Conservation (phyloP, 352 stramenopile genomes). For the Pythium sukuiense region DNA sequence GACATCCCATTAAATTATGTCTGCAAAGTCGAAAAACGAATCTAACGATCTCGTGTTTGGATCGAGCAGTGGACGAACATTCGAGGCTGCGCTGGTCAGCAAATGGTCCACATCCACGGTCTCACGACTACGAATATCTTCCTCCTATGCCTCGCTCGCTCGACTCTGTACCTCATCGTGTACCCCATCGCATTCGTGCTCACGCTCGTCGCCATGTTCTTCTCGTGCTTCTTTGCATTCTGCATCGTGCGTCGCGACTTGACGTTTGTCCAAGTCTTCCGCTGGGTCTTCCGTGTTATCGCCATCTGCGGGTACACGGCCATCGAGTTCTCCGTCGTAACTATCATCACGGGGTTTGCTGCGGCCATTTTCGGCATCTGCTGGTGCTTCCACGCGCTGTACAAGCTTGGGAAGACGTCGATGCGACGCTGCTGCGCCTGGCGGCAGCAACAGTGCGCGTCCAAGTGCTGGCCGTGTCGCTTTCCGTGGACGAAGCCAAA, state of each 20-base stretch:
- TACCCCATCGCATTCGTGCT: conserved; percentile 23
- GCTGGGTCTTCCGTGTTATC: conserved; percentile 20
- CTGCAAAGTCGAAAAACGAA: too few relatives aligned
- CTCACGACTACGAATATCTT: conserved; percentile 15
- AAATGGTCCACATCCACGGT: conserved; percentile 30
- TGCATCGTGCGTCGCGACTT: conserved; percentile 14
- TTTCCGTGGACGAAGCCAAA: conserved; percentile 2
- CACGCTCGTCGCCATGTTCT: conserved; percentile 13
- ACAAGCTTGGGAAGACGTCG: conserved; percentile 23
- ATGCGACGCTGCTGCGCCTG: conserved; percentile 8
- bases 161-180: conserved; percentile 10
- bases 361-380: conserved; percentile 17
- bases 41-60: too few relatives aligned
- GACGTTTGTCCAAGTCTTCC: conserved; percentile 20
- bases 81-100: conserved; percentile 23
- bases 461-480: conserved; percentile 1
- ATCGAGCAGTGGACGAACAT: conserved; percentile 30
- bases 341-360: conserved; percentile 17
- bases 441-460: background rate
- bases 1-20: too few relatives aligned
- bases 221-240: conserved; percentile 13
- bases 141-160: background rate
- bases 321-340: conserved; percentile 19
- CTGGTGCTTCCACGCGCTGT: conserved; percentile 20
- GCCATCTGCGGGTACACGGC: conserved; percentile 21